Evolutionary conservation across 116 monocot species (phyloP), one percentile per base, ranked within the genome.

Genomic region (Thalassia testudinum): DNA sequence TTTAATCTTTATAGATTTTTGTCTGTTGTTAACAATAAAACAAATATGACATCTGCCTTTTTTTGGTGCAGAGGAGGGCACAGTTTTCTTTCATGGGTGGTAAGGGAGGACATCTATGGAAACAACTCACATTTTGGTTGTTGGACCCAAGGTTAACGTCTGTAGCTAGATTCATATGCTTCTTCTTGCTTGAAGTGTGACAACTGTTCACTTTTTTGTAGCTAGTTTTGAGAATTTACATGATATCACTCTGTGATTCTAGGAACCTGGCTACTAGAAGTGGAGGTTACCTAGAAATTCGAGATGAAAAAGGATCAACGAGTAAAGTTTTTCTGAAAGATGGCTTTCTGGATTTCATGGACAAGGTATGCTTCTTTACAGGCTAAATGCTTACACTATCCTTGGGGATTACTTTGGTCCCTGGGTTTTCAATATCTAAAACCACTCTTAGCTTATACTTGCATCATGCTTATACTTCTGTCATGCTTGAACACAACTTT

Each of bases 61-160:
- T n/a, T n/a, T n/a, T n/a, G n/a, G n/a, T n/a, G n/a, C n/a, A 95
- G 93, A 67, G 74, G 54, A 81, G 84, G 65, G 87, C 88, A 45
- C 80, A 87, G 6, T 95, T 87, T 74, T 95, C 93, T 42, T 95
- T 87, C 68, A 87, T 95, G 95, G 95, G 95, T 50, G 85, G 85
- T 25, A 85, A 75, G 72, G 95, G 88, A 12, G 95, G 88, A 1
- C 37, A 70, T 11, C 50, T 95, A 21, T 95, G 95, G 95, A 95
- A 76, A 78, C 93, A 95, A 68, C 42, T 95, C 12, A 74, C 81
- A 42, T 95, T 76, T 77, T 53, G 47, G 57, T 67, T 95, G 24
- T 69, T 65, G 52, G 66, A 76, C 53, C 67, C 75, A 50, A 83
- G 75, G 87, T 85, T 58, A 53, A 61, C 3, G 6, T 66, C 26